Evolutionary conservation across 768 basidiomycete genomes (phyloP).

Genomic region (Termitomyces sp.): DNA sequence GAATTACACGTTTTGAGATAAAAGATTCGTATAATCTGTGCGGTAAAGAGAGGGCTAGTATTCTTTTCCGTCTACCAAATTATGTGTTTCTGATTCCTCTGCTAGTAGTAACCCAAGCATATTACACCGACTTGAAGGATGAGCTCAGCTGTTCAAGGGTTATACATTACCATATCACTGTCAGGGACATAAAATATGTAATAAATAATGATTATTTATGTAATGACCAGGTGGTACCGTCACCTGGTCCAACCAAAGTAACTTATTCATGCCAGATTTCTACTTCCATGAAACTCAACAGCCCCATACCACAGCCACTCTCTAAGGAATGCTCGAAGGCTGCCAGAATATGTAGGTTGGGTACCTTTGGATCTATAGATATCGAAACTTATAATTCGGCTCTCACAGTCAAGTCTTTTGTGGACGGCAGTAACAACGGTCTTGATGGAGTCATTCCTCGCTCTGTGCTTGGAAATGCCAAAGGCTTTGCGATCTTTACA

Average conservation of each 20-base stretch:
- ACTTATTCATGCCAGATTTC: neutral
- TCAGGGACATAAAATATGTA: no score
- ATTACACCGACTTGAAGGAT: no score
- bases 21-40: no score
- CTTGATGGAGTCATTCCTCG: conserved; percentile 69
- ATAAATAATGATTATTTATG: no score
- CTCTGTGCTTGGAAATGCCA: conserved; percentile 42
- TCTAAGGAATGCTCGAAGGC: conserved; percentile 86
- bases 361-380: conserved; percentile 1
- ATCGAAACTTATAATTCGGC: neutral
- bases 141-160: no score
- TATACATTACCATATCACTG: no score
- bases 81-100: no score
- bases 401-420: conserved; percentile 71
- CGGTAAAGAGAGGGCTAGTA: no score
- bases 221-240: neutral
- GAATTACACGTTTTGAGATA: no score
- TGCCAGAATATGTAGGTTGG: conserved; percentile 73
- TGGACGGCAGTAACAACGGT: conserved; percentile 74
- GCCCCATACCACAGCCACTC: conserved; percentile 50
- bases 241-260: neutral
- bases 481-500: conserved; percentile 87
- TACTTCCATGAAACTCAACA: conserved; percentile 39
- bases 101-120: no score
- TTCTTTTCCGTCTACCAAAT: no score